A percentile compares a stretch with the other conserved stretches of the same genome.
phyloP scores from a whole-genome alignment of 2,329 filamentous ascomycete species.

The Colletotrichum ledebouriae region DNA sequence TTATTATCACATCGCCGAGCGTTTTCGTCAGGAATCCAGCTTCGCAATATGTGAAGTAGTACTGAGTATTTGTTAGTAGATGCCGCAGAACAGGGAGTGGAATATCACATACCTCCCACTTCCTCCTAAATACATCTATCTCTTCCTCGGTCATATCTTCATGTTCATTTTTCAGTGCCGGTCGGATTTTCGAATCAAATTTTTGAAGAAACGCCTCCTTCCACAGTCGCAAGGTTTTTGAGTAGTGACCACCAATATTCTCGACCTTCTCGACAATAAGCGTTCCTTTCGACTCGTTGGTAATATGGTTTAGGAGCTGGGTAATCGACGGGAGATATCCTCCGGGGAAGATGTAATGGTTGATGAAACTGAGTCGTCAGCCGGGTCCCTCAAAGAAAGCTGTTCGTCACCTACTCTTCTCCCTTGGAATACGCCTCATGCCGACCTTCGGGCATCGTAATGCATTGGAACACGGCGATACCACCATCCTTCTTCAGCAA shows the following conservation, averaged over 20 bases:
- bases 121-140: conserved; percentile 75
- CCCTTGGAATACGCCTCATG: conserved; percentile 75
- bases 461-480: conserved; percentile 80
- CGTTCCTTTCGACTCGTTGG: conserved; percentile 69
- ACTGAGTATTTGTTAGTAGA: conserved; percentile 56
- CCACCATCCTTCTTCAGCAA: conserved; percentile 76
- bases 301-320: conserved; percentile 71
- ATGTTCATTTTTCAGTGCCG: conserved; percentile 71
- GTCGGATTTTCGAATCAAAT: conserved; percentile 72
- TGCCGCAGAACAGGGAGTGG: conserved; percentile 10
- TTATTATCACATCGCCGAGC: conserved; percentile 79
- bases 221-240: conserved; percentile 78
- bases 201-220: conserved; percentile 73
- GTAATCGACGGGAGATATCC: conserved; percentile 74
- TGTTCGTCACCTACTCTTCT: conserved; percentile 66
- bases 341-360: conserved; percentile 84
- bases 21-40: conserved; percentile 80
- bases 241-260: conserved; percentile 82
- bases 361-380: conserved; percentile 69
- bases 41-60: conserved; percentile 83
- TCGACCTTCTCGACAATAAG: conserved; percentile 76
- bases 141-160: conserved; percentile 70
- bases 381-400: neutral
- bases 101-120: conserved; percentile 72
- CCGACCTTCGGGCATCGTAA: conserved; percentile 79